phyloP scores from a whole-genome alignment of 495 filamentous ascomycete species.

The Aspergillus carlsbadensis region DNA sequence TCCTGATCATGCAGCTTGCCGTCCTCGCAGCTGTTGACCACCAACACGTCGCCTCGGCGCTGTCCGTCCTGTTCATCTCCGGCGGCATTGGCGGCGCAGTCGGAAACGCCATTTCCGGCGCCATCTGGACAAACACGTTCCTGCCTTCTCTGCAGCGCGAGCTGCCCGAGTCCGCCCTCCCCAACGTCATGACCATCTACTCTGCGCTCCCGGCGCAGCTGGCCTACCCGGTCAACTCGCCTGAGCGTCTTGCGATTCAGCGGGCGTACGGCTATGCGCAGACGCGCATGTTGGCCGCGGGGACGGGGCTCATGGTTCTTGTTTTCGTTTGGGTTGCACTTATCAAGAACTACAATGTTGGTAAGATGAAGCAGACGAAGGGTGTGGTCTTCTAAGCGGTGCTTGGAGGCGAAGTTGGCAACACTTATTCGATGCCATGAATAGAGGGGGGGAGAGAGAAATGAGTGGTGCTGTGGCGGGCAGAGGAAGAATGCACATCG shows the following conservation, averaged over 20 bases:
- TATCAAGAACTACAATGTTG: conserved; percentile 57
- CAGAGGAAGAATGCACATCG: too few relatives aligned
- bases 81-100: conserved; percentile 63
- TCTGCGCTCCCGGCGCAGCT: conserved; percentile 48
- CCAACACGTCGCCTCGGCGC: conserved; percentile 62
- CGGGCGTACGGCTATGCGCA: conserved; percentile 56
- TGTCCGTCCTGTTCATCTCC: conserved; percentile 63
- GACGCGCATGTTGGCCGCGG: conserved; percentile 52
- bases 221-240: conserved; percentile 49
- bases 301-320: conserved; percentile 42
- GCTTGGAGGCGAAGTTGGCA: too few relatives aligned
- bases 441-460: too few relatives aligned
- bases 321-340: conserved; percentile 41
- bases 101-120: conserved; percentile 58
- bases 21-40: conserved; percentile 65
- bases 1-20: conserved; percentile 65
- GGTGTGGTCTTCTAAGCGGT: conserved; percentile 30
- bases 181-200: conserved; percentile 51
- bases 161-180: conserved; percentile 48
- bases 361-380: conserved; percentile 43
- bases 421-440: too few relatives aligned
- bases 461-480: too few relatives aligned
- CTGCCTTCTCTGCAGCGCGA: conserved; percentile 48
- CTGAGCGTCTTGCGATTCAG: conserved; percentile 51
- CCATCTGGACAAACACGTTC: conserved; percentile 67